Evolutionary conservation across 1,139 yeast species (phyloP), one percentile per base, ranked within the genome.

Genomic region (Protomyces gravidus): DNA sequence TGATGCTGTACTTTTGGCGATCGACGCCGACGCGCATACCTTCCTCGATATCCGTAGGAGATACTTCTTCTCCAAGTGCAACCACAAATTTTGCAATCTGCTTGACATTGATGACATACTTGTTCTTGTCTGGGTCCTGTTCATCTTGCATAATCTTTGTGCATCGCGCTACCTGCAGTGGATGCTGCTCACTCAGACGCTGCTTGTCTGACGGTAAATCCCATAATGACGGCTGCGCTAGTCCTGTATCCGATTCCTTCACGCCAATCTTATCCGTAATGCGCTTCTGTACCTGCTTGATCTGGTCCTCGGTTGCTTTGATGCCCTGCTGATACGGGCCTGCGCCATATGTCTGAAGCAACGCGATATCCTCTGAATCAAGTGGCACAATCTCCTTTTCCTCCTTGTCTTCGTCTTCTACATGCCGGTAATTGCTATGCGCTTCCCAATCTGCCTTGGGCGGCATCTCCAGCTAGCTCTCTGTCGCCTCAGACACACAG

Each of bases 11-110:
- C 74, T 92, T 92, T 70, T 88, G 89, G 73, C 98, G 84, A 73
- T 92, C 98, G 63, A 92, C 98, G 51, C 98, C 99, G 50, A 92
- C 97, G 72, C 98, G 82, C 98, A 92, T 94, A 53, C 98, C 98
- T 75, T 94, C 98, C 75, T 92, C 98, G 63, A 92, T 90, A 80
- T 92, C 99, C 1, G 98, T 92, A 39, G 98, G 98, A 30, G 96
- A 86, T 15, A 94, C 97, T 65, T 96, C 81, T 71, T 94, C 97
- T 50, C 97, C 99, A 64, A 92, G 79, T 5, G 94, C 95, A 56
- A 92, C 98, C 60, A 92, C 67, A 72, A 92, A 92, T 74, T 92
- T 92, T 66, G 99, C 99, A 68, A 92, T 90, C 73, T 94, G 99
- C 74, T 92, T 94, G 71, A 92, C 86, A 73, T 94, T 94, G 71